Conservation (phyloP, 2,329 filamentous ascomycete species). For the Lithohypha guttulata region DNA sequence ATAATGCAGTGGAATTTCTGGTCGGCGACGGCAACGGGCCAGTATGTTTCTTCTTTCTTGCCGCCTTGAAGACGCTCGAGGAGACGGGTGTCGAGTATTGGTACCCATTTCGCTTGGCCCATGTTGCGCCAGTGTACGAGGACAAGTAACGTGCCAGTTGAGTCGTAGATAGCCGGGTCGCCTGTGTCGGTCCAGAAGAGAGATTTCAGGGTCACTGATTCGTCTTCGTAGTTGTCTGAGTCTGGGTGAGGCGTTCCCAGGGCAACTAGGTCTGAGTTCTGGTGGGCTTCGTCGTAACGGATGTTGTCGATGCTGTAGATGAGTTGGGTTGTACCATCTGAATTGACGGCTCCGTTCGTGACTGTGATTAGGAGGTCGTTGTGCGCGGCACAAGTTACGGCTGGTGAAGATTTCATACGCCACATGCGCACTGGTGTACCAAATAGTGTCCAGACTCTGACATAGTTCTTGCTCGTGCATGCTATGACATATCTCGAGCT, state of each 20-base stretch:
- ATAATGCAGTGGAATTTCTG: slow-evolving; percentile 97
- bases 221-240: slow-evolving; percentile 23
- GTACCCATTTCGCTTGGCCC: slow-evolving; percentile 81
- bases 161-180: slow-evolving; percentile 96
- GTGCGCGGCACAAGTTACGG: slow-evolving; percentile 89
- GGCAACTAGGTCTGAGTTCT: slow-evolving; percentile 85
- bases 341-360: slow-evolving; percentile 76
- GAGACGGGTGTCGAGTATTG: slow-evolving; percentile 77
- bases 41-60: slow-evolving; percentile 81
- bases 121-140: slow-evolving; percentile 82
- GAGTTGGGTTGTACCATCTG: slow-evolving; percentile 66
- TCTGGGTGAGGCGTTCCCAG: slow-evolving; percentile 40
- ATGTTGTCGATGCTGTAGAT: slow-evolving; percentile 91
- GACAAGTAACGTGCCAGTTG: slow-evolving; percentile 75
- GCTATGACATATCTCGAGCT: slow-evolving; percentile 86
- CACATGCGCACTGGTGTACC: slow-evolving; percentile 83
- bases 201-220: slow-evolving; percentile 60
- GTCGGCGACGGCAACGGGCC: slow-evolving; percentile 85
- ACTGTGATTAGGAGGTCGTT: slow-evolving; percentile 93
- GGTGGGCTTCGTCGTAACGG: slow-evolving; percentile 84
- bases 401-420: slow-evolving; percentile 78
- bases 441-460: slow-evolving; percentile 85
- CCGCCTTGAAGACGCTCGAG: slow-evolving; percentile 73
- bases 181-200: slow-evolving; percentile 89
- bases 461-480: slow-evolving; percentile 75